These are phyloP conservation scores for Lactuca saligna DNA, from an alignment of 129 eudicot genomes.

Conservation along the genomic window DNA sequence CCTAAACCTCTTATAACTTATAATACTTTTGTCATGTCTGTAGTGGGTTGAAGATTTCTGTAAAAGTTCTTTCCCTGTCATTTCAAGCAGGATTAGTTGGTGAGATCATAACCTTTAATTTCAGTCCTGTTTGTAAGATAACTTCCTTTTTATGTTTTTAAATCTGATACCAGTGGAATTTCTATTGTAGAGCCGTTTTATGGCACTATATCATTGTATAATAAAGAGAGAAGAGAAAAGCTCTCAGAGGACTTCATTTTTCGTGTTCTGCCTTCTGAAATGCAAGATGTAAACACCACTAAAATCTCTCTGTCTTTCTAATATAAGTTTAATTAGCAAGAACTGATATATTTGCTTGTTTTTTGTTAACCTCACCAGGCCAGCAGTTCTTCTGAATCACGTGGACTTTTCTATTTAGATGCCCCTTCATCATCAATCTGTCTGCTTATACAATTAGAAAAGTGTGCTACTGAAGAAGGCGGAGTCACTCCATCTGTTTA, in stretches of 20 bases:
- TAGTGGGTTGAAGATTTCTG: conserved; percentile 94
- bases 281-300: conserved; percentile 68
- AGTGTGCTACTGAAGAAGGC: conserved; percentile 98
- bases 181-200: conserved; percentile 82
- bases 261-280: conserved; percentile 68
- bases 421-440: conserved; percentile 96
- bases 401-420: conserved; percentile 83
- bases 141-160: conserved; percentile 12
- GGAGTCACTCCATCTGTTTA: conserved; percentile 94
- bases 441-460: conserved; percentile 90
- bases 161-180: conserved; percentile 21
- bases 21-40: conserved; percentile 13
- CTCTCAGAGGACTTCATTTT: conserved; percentile 92
- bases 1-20: conserved; percentile 6
- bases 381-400: conserved; percentile 70
- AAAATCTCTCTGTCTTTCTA: not conserved
- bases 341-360: conserved; percentile 14
- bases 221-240: conserved; percentile 94
- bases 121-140: conserved; percentile 13
- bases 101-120: conserved; percentile 41
- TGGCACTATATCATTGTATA: conserved; percentile 93
- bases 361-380: conserved; percentile 49
- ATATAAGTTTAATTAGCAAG: conserved; percentile 9
- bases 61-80: conserved; percentile 84
- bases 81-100: conserved; percentile 98